Evolutionary conservation across 2,329 filamentous ascomycete genomes (phyloP).

Genomic region (Ilyonectria destructans): DNA sequence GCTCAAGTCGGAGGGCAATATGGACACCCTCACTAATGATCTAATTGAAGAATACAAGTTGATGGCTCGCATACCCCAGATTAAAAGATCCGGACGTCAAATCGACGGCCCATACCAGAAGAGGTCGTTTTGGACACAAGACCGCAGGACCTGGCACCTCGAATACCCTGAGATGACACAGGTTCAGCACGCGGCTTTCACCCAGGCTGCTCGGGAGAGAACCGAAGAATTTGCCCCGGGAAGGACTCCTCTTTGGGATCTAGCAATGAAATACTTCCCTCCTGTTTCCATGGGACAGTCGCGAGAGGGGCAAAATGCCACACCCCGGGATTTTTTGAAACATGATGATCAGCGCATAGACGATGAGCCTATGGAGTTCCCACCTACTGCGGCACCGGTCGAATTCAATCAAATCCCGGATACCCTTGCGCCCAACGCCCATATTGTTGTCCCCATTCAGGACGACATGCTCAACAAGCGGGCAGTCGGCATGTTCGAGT

Average conservation of each 20-base stretch:
- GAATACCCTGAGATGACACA: slow-evolving; percentile 77
- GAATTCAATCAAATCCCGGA: slow-evolving; percentile 53
- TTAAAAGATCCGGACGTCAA: slow-evolving; percentile 68
- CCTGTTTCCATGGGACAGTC: slow-evolving; percentile 54
- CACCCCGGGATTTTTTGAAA: slow-evolving; percentile 44
- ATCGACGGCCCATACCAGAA: slow-evolving; percentile 73
- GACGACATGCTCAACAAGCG: slow-evolving; percentile 55
- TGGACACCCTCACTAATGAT: slow-evolving; percentile 55
- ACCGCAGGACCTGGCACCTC: slow-evolving; percentile 72
- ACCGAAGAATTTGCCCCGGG: slow-evolving; percentile 70
- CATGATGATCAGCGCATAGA: slow-evolving; percentile 41
- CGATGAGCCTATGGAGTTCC: slow-evolving; percentile 50
- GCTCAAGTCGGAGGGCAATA: slow-evolving; percentile 66
- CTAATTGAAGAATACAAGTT: slow-evolving; percentile 63
- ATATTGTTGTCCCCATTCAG: slow-evolving; percentile 56
- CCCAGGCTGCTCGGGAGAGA: slow-evolving; percentile 65
- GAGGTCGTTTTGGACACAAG: slow-evolving; percentile 71
- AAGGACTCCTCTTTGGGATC: slow-evolving; percentile 67
- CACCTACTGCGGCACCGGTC: slow-evolving; percentile 51
- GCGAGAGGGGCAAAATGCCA: slow-evolving; percentile 28
- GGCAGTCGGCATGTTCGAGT: slow-evolving; percentile 77
- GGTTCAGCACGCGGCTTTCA: slow-evolving; percentile 71
- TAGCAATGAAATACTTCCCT: slow-evolving; percentile 74
- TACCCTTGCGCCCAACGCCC: slow-evolving; percentile 56
- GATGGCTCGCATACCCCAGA: slow-evolving; percentile 66